Evolutionary conservation across 164 flowering plant genomes (phyloP).

Genomic region (Magnolia changhungtana): DNA sequence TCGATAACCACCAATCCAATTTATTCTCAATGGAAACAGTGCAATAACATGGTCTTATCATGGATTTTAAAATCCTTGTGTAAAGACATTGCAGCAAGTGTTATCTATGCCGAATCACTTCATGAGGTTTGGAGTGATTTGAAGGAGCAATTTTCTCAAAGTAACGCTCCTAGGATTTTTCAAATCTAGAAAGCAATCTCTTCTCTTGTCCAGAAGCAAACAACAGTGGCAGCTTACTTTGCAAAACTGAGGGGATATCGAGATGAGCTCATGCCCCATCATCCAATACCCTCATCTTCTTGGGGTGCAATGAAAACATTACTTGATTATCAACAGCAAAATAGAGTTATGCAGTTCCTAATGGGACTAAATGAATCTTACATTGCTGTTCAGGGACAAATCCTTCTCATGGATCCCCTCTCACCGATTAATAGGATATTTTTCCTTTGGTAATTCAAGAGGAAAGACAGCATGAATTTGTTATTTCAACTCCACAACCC

Average conservation of each 20-base stretch:
- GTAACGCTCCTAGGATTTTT: too few species aligned
- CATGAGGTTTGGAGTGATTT: neutral
- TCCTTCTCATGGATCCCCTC: slow-evolving; percentile 1
- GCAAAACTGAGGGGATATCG: too few species aligned
- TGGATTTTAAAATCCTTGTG: neutral
- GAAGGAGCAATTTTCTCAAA: too few species aligned
- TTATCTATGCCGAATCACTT: neutral
- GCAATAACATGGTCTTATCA: neutral
- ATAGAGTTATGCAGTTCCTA: slow-evolving; percentile 2
- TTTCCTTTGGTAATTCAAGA: neutral
- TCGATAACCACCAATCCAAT: neutral
- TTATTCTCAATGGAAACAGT: neutral
- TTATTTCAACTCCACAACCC: neutral
- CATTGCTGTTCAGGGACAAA: neutral
- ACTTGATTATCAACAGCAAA: neutral
- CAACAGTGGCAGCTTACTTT: too few species aligned
- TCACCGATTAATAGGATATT: neutral
- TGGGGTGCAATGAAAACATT: neutral
- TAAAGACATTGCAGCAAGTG: neutral
- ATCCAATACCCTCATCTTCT: too few species aligned
- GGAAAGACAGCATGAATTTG: neutral
- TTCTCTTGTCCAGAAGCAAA: too few species aligned
- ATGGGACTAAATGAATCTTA: slow-evolving; percentile 3
- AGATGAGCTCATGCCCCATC: neutral
- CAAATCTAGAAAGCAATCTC: too few species aligned